These are phyloP conservation scores for Collybiopsis confluens DNA, from an alignment of 768 basidiomycete species.

Conservation along the genomic window DNA sequence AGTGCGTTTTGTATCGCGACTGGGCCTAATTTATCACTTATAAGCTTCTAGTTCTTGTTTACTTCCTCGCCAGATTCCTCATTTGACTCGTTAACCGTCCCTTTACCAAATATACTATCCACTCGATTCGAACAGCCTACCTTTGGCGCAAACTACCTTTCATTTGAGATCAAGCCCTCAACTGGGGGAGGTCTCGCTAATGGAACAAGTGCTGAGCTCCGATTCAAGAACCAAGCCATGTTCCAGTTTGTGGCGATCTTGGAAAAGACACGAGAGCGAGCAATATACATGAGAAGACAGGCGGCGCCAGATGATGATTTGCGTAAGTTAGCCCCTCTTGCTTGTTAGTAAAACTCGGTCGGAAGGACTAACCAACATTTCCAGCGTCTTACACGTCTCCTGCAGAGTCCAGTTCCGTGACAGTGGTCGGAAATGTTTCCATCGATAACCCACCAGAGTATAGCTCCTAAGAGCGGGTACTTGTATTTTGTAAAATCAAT, in stretches of 20 bases:
- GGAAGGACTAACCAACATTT: background rate
- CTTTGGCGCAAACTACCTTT: slow-evolving; percentile 64
- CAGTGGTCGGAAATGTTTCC: slow-evolving; percentile 37
- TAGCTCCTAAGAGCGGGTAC: slow-evolving; percentile 11
- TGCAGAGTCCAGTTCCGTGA: slow-evolving; percentile 38
- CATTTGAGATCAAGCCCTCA: slow-evolving; percentile 63
- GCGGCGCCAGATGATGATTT: slow-evolving; percentile 46
- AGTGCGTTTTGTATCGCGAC: slow-evolving; percentile 33
- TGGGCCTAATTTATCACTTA: background rate
- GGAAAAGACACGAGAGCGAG: slow-evolving; percentile 74
- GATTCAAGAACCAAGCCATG: slow-evolving; percentile 64
- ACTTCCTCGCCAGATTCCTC: slow-evolving; percentile 17
- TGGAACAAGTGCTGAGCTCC: slow-evolving; percentile 63
- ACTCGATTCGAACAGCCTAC: slow-evolving; percentile 76
- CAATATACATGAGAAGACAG: slow-evolving; percentile 71
- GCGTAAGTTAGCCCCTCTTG: slow-evolving; percentile 45
- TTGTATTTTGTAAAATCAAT: no score
- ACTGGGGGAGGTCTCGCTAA: slow-evolving; percentile 60
- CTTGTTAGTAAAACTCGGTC: slow-evolving; percentile 1
- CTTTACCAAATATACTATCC: slow-evolving; percentile 58
- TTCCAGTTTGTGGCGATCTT: slow-evolving; percentile 69
- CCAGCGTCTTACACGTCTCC: slow-evolving; percentile 45
- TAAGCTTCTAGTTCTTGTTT: slow-evolving; percentile 40
- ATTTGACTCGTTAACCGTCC: slow-evolving; percentile 32
- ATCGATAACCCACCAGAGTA: slow-evolving; percentile 51